Base-by-base conservation (phyloP, 495 filamentous ascomycete genomes). In the Letharia columbiana region DNA sequence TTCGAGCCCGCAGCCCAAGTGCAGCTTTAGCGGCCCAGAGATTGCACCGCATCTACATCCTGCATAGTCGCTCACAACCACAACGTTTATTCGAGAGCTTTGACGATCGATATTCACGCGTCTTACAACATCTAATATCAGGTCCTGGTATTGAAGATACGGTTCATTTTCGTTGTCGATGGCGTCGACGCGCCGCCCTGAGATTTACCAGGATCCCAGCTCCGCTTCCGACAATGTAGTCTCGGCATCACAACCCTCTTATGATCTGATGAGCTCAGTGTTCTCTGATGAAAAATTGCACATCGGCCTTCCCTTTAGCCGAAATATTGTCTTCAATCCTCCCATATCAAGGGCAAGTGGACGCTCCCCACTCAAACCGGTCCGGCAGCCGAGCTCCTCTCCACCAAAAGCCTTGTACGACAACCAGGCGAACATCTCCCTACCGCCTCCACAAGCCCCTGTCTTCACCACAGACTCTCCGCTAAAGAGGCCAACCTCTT, bases 401-500 rank as follows among this genome's bases (percentile, higher is more conserved):
- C 72, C 60, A 75, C 71, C 71, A 78, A 77, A 74, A 73, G 71
- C 52, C 70, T 63, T 77, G 42, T 72, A 71, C 71, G 72, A 71
- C 49, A 76, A 79, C 67, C 71, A 80, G 62, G 75, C 74, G 60
- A 80, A 79, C 68, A 74, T 92, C 63, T 82, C 86, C 57, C 91
- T 95, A 75, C 86, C 86, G 61, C 90, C 90, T 6, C 91, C 92
- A 28, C 73, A 76, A 66, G 77, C 81, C 63, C 79, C 84, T 49
- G 79, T 76, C 66, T 88, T 89, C 70, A 80, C 81, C 59, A 96
- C 91, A n/a, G 92, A 94, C 77, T 94, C 91, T 18, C 90, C 89
- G 39, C 78, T 86, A 71, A 96, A 96, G 81, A 91, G 89, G 71
- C 81, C 87, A 11, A 70, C 84, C 49, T 83, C 86, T 75, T 82